Percentiles rank a stretch among this genome's conserved stretches.
phyloP scores from a whole-genome alignment of 305 asterid species.

The Andrographis paniculata region DNA sequence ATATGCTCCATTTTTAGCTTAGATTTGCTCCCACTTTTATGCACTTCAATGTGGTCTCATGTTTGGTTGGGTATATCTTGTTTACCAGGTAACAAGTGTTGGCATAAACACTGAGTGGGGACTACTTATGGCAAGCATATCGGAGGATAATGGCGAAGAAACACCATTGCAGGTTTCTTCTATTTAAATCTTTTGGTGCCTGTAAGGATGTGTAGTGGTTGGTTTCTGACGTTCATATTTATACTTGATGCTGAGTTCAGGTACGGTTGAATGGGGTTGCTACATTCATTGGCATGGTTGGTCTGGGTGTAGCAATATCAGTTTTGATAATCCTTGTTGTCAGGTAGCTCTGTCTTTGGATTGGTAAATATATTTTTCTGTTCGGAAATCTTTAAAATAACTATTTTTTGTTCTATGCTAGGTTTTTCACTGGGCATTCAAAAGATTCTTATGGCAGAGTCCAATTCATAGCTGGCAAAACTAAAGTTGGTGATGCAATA shows the following conservation, averaged over 20 bases:
- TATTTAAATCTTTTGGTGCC: conserved; percentile 11
- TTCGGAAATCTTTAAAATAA: neutral
- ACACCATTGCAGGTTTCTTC: conserved; percentile 85
- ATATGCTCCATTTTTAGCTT: neutral
- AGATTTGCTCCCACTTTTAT: neutral
- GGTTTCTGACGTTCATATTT: conserved; percentile 17
- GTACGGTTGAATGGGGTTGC: conserved; percentile 94
- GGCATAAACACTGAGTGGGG: conserved; percentile 99
- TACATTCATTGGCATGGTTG: conserved; percentile 83
- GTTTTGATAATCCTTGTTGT: conserved; percentile 70
- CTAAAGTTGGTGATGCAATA: conserved; percentile 55
- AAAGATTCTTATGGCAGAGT: conserved; percentile 41
- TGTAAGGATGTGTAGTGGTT: conserved; percentile 3
- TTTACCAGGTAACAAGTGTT: conserved; percentile 70
- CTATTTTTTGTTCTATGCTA: conserved; percentile 24
- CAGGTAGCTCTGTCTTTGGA: conserved; percentile 37
- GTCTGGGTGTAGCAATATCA: conserved; percentile 64
- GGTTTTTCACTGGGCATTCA: conserved; percentile 81
- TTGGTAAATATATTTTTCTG: conserved; percentile 6
- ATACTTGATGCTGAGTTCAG: conserved; percentile 29
- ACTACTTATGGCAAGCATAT: conserved; percentile 91
- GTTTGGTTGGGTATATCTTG: conserved; percentile 8
- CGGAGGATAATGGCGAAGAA: conserved; percentile 98
- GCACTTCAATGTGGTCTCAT: conserved; percentile 13
- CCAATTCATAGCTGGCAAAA: conserved; percentile 61